Evolutionary conservation across 2,329 filamentous ascomycete genomes (phyloP), one percentile per base, ranked within the genome.

Genomic region (Aspergillus chevalieri): DNA sequence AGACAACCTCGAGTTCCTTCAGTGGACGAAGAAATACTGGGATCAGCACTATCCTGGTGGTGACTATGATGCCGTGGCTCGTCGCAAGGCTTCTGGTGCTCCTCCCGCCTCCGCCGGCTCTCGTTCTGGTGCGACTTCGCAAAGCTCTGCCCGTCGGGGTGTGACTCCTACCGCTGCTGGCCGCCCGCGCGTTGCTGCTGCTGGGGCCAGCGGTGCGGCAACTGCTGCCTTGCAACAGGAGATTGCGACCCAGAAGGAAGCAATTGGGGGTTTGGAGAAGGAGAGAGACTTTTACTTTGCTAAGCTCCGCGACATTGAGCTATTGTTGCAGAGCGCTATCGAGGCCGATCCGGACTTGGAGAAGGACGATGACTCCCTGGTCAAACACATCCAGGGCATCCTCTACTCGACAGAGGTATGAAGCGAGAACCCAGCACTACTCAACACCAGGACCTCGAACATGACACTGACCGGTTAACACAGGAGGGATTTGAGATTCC

Each of bases 271-370:
- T 1, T 78, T 98, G 39, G 93, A 98, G 78, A 86, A 93, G 62
- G 93, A 98, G 77, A 82, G 93, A 45, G 93, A 98, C 70, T 98
- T 98, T 70, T 98, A 98, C 78, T 98, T 98, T 74, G 94, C 89
- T 80, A 98, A 98, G 78, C 80, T 98, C 57, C 82, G 93, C 52
- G 93, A 98, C 67, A 98, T 98, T 61, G 93, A 98, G 74, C 77
- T 98, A 57, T 76, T 98, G 62, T 82, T 98, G 48, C 93, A 98
- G 76, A 87, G 89, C 64, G 90, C 91, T 9, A 86, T 94, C 65
- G 93, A 98, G 61, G 87, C 89, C 55, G 88, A 96, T 58, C 91
- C 91, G 0, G 86, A 95, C 73, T 75, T 97, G 46, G 93, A 96
- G 75, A 92, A 94, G 80, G 87, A 95, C 53, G 92, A 96, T 63